Evolutionary conservation across 441 rosid species (phyloP), one percentile per base, ranked within the genome.

Genomic region (Biscutella laevigata): DNA sequence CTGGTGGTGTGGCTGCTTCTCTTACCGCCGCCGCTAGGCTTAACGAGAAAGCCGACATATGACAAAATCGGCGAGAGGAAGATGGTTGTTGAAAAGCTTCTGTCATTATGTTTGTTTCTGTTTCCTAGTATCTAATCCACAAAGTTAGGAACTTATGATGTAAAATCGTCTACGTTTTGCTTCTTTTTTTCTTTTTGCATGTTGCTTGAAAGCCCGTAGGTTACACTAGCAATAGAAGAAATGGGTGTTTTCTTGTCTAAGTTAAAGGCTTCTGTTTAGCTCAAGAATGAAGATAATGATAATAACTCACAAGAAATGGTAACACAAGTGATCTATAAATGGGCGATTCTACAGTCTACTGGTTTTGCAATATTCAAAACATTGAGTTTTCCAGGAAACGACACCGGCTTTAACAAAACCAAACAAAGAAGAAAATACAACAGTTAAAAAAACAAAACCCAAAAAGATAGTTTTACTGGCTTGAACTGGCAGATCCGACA

Each of bases 401-500:
- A 49, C 27, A 49, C n/a, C n/a, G n/a, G n/a, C n/a, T n/a, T n/a
- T n/a, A n/a, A n/a, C n/a, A n/a, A n/a, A n/a, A n/a, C n/a, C n/a
- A n/a, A n/a, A 14, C 59, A n/a, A 21, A 20, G 28, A 16, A 33
- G 1, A 32, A 26, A 61, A n/a, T 25, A 6, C 47, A 51, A 46
- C 20, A 34, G n/a, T n/a, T n/a, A n/a, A n/a, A n/a, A 9, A 29
- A 10, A 43, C 1, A 29, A 8, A 44, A n/a, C n/a, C n/a, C n/a
- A 20, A 11, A 7, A 47, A 12, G 22, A 8, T 51, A 68, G 62
- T 67, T 35, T 62, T 68, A 49, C 59, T 62, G 54, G 35, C 41
- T 77, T 6, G 84, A 80, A 59, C 79, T 68, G 4, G 98, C 95
- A 47, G 92, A 71, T 34, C 98, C 95, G 3, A 84, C 96, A 25